Evolutionary conservation across 1,284 basidiomycete genomes (phyloP), one percentile per base, ranked within the genome.

Genomic region (Naganishia cerealis): DNA sequence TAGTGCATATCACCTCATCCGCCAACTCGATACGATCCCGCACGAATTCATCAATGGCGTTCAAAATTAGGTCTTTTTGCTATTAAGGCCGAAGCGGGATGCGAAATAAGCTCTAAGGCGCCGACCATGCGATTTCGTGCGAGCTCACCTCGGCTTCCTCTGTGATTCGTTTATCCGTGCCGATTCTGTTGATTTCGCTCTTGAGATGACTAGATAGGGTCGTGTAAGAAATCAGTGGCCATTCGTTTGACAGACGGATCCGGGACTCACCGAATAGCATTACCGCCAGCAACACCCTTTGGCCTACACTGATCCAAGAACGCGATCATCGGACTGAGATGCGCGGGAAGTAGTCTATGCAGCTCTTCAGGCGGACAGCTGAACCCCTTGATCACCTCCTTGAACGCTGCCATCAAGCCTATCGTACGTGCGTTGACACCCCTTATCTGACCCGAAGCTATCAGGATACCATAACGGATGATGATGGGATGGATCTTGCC

Each of bases 11-110:
- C 69, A 98, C 92, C 77, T 94, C 87, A 78, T 90, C 94, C 7
- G 96, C 96, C 57, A 92, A 86, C 67, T 92, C 88, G 74, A 99
- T 97, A 53, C 94, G 86, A 80, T 99, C 95, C 38, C 89, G 87
- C 72, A 98, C 90, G 79, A 97, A 99, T 71, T 89, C 87, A 77
- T 95, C 92, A 71, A 99, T 98, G 72, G 90, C 90, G 57, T 86
- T 84, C 73, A 90, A 89, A 9, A 99, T 82, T 10, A 85, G 84
- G 73, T 90, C 85, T 82, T 97, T 98, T 38, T 95, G 94, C 90
- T 96, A 73, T 26, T 68, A 68, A 54, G 67, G 0, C 21, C 9
- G 13, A 18, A 24, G 21, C 10, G 7, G 3, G n/a, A 58, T 26
- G 21, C 6, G 21, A 26, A 21, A 36, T 8, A 42, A 62, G 18